A percentile compares a stretch with the other conserved stretches of the same genome.
Evolutionary conservation across 345 rosid species (phyloP).

Genomic region (Eutrema japonicum): DNA sequence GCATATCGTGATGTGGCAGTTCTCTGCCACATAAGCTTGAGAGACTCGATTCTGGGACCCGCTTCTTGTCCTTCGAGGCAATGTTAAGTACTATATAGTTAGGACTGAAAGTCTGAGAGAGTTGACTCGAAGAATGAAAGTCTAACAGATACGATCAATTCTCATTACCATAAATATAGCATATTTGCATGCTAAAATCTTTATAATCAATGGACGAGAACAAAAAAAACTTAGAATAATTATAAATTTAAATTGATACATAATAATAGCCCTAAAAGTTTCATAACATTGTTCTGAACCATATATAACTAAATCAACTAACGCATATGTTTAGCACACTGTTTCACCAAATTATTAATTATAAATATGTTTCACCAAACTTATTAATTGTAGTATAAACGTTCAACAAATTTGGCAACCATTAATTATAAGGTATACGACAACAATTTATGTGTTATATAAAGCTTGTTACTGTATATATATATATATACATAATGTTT

Average conservation of each 20-base stretch:
- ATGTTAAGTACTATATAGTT: background rate
- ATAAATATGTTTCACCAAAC: background rate
- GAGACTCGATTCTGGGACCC: slow-evolving; percentile 6
- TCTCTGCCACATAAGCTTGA: slow-evolving; percentile 28
- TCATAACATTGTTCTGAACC: background rate
- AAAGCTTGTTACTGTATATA: slow-evolving; percentile 1
- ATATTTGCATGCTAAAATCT: background rate
- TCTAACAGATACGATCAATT: background rate
- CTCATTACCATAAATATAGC: background rate
- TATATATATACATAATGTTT: background rate
- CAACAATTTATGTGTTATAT: background rate
- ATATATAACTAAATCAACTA: background rate
- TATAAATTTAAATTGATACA: background rate
- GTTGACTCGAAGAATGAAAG: slow-evolving; percentile 15
- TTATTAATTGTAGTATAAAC: slow-evolving; percentile 7
- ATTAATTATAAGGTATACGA: background rate
- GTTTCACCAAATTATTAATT: background rate
- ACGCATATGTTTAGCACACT: slow-evolving; percentile 7
- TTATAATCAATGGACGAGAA: background rate
- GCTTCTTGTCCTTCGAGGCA: slow-evolving; percentile 11
- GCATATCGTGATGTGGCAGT: slow-evolving; percentile 23
- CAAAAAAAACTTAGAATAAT: background rate
- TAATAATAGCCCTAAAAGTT: background rate
- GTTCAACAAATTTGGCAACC: slow-evolving; percentile 3
- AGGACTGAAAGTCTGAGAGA: slow-evolving; percentile 7